phyloP scores from a whole-genome alignment of 2,329 filamentous ascomycete species.

The Thelonectria olida region DNA sequence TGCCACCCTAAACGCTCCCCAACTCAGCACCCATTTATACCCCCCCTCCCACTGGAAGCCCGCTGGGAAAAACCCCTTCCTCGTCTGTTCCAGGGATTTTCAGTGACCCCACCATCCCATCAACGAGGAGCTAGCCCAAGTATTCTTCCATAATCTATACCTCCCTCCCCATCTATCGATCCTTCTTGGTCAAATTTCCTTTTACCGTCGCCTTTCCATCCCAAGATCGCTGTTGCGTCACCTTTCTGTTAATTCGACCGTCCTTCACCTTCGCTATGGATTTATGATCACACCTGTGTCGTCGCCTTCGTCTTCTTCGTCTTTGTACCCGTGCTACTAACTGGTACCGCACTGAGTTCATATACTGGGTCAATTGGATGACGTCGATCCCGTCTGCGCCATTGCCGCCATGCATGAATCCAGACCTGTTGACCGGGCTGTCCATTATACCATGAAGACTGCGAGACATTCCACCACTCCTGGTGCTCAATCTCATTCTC shows the following conservation, averaged over 20 bases:
- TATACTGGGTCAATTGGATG: slow-evolving; percentile 33
- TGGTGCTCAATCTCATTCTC: slow-evolving; percentile 42
- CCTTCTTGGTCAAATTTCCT: slow-evolving; percentile 21
- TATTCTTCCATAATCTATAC: slow-evolving; percentile 29
- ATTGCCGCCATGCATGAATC: slow-evolving; percentile 45
- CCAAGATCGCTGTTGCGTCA: background rate
- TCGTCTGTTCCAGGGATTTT: slow-evolving; percentile 37
- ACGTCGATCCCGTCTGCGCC: slow-evolving; percentile 34
- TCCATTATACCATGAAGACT: slow-evolving; percentile 60
- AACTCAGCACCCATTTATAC: slow-evolving; percentile 20
- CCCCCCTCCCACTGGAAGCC: slow-evolving; percentile 24
- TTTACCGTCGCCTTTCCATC: too few species aligned
- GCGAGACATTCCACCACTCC: slow-evolving; percentile 48
- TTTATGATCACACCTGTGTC: slow-evolving; percentile 21
- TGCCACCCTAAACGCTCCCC: slow-evolving; percentile 27
- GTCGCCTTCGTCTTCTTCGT: slow-evolving; percentile 20
- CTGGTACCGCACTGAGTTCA: too few species aligned
- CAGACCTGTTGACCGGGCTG: slow-evolving; percentile 46
- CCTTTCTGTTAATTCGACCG: background rate
- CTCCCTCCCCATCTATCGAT: slow-evolving; percentile 21
- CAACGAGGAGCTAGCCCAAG: slow-evolving; percentile 21
- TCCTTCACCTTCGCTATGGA: slow-evolving; percentile 34
- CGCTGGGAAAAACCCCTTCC: background rate
- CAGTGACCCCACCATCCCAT: slow-evolving; percentile 40
- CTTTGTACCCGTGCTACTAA: background rate